Conservation (phyloP, 2,329 filamentous ascomycete genomes). For the Penicillium vulpinum region DNA sequence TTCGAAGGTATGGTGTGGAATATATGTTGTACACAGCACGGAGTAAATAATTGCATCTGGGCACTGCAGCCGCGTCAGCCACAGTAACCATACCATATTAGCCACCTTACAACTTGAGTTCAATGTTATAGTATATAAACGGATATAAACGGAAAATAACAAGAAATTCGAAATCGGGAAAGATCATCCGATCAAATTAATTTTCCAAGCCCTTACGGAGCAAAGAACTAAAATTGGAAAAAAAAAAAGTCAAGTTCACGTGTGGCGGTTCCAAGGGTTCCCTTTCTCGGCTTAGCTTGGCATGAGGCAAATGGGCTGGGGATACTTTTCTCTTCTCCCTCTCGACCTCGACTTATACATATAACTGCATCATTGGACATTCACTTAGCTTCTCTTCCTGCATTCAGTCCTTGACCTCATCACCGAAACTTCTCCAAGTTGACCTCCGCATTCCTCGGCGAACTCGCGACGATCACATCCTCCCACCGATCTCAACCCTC, state of each 20-base stretch:
- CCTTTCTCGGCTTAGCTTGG: constrained; percentile 11
- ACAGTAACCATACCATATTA: not conserved
- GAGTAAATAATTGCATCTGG: too few species aligned
- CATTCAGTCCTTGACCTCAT: not conserved
- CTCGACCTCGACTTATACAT: not conserved
- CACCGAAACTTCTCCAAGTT: not conserved
- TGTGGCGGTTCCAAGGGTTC: constrained; percentile 7
- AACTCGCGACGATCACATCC: constrained; percentile 7
- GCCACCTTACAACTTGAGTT: not conserved
- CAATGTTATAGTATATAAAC: too few species aligned
- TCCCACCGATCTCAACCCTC: not conserved
- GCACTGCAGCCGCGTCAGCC: not conserved
- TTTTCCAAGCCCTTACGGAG: not conserved
- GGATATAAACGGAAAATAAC: too few species aligned
- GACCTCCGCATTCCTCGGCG: constrained; percentile 13
- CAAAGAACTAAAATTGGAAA: not conserved
- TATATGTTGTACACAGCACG: too few species aligned
- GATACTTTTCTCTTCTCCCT: constrained; percentile 2
- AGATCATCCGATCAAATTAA: not conserved
- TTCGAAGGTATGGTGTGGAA: not conserved
- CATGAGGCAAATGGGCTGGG: constrained; percentile 1
- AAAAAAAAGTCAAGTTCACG: not conserved
- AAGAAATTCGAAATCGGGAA: not conserved
- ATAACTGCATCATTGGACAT: not conserved
- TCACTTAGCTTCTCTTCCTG: not conserved